phyloP scores from a whole-genome alignment of 2,329 filamentous ascomycete genomes.

The Nigrospora osmanthi region DNA sequence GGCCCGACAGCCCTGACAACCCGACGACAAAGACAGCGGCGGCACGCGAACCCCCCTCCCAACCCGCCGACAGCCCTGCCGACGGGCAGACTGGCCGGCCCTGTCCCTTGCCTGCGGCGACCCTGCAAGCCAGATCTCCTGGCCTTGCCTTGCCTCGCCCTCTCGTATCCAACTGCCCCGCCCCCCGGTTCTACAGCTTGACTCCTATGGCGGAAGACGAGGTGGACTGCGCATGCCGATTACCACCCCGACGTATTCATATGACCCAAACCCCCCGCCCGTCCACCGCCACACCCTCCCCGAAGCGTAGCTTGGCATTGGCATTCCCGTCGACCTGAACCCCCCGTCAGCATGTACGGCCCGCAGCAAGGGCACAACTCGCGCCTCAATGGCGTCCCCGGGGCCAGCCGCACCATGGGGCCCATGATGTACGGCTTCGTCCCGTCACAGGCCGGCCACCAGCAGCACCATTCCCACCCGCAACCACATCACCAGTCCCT shows the following conservation, averaged over 20 bases:
- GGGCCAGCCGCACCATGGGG: constrained; percentile 40
- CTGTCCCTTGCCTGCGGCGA: too few relatives aligned
- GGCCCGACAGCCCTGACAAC: too few relatives aligned
- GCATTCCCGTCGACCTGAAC: too few relatives aligned
- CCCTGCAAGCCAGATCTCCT: too few relatives aligned
- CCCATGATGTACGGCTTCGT: constrained; percentile 58
- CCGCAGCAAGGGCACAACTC: constrained; percentile 69
- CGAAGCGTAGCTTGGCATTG: too few relatives aligned
- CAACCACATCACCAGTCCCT: constrained; percentile 53
- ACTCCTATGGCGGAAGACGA: constrained; percentile 1
- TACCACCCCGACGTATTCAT: not conserved
- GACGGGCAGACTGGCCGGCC: too few relatives aligned
- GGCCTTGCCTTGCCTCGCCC: too few relatives aligned
- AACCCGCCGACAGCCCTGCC: too few relatives aligned
- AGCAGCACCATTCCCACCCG: constrained; percentile 44
- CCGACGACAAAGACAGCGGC: too few relatives aligned
- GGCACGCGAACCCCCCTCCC: too few relatives aligned
- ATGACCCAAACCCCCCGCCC: constrained; percentile 9
- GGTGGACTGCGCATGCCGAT: not conserved
- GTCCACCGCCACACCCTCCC: too few relatives aligned
- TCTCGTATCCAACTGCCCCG: too few relatives aligned
- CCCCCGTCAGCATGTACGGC: constrained; percentile 58
- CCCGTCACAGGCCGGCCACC: constrained; percentile 29
- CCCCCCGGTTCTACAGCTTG: not conserved
- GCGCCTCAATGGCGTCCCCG: constrained; percentile 66